Evolutionary conservation across 129 eudicot genomes (phyloP).

Genomic region (Cynara cardunculus): DNA sequence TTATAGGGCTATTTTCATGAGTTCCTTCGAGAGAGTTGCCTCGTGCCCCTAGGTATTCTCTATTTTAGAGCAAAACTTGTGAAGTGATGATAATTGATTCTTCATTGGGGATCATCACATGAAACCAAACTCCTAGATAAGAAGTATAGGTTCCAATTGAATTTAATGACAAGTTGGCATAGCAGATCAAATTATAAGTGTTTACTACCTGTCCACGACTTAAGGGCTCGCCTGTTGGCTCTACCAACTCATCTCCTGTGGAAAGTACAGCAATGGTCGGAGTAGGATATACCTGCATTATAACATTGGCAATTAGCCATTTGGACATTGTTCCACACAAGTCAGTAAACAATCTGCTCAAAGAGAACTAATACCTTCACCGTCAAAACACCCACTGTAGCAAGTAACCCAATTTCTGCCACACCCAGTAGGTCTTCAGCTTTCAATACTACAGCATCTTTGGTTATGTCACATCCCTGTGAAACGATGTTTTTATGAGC

Average conservation of each 20-base stretch:
- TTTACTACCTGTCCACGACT: conserved; percentile 82
- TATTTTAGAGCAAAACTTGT: background rate
- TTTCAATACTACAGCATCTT: conserved; percentile 72
- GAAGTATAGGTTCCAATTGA: background rate
- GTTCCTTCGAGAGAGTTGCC: background rate
- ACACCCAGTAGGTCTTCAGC: conserved; percentile 71
- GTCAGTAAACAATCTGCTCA: background rate
- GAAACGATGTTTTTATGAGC: conserved; percentile 8
- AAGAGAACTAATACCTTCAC: conserved; percentile 54
- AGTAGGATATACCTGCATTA: conserved; percentile 66
- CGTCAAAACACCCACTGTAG: conserved; percentile 66
- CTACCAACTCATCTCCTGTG: conserved; percentile 96
- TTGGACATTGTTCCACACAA: background rate
- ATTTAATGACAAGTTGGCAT: background rate
- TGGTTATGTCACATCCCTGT: conserved; percentile 80
- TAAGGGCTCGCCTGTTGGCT: conserved; percentile 58
- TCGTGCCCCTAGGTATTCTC: background rate
- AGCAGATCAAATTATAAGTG: background rate
- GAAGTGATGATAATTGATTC: background rate
- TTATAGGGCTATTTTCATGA: background rate
- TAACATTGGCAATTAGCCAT: conserved; percentile 11
- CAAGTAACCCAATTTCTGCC: conserved; percentile 94
- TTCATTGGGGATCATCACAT: background rate
- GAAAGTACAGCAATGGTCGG: conserved; percentile 85
- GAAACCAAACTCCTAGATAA: background rate